Base-by-base conservation (phyloP, 352 stramenopile species). In the Phytophthora pinifolia region DNA sequence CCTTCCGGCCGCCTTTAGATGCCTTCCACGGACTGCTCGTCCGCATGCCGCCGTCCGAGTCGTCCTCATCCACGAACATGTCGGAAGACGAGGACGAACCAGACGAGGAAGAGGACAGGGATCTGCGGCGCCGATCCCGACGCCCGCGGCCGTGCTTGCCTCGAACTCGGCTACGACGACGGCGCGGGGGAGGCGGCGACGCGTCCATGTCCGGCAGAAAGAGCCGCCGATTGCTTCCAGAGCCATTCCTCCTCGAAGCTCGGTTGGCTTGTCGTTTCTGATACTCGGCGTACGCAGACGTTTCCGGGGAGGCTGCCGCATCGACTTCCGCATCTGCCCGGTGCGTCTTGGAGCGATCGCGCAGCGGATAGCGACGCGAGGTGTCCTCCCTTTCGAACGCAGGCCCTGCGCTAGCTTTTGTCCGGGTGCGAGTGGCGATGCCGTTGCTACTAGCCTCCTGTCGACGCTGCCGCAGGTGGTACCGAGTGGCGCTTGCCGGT, bases 31-130 rank as follows among this genome's bases (percentile, higher is more conserved):
- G 61, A 36, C 67, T 86, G 14, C 58, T 72, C 10, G 67, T 67
- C 45, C 81, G 72, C 78, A 90, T 89, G 7, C 84, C 83, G 1
- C 82, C 82, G 34, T 90, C 76, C 14, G 76, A 85, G 38, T 83
- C 73, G 9, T 90, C 71, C 49, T 85, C 83, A 30, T 78, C 54
- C 38, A 64, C 77, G 54, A 67, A 76, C 63, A 77, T 78, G 10
- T 79, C 67, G 0, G 62, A 85, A 8, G 81, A 88, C 1, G 79
- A 85, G 13, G 67, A 68, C 9, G 61, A 64, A 2, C 39, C 59
- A n/a, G 69, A 73, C 14, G 68, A 77, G 1, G 69, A 76, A 13
- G 57, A 79, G 13, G 76, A 86, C 8, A 74, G 59, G 1, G 73
- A 85, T 17, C 72, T 67, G 25, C 54, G 63, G 14, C 47, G 70